These are phyloP conservation scores for Aspergillus neotritici DNA, from an alignment of 2,329 filamentous ascomycete species.

Conservation along the genomic window DNA sequence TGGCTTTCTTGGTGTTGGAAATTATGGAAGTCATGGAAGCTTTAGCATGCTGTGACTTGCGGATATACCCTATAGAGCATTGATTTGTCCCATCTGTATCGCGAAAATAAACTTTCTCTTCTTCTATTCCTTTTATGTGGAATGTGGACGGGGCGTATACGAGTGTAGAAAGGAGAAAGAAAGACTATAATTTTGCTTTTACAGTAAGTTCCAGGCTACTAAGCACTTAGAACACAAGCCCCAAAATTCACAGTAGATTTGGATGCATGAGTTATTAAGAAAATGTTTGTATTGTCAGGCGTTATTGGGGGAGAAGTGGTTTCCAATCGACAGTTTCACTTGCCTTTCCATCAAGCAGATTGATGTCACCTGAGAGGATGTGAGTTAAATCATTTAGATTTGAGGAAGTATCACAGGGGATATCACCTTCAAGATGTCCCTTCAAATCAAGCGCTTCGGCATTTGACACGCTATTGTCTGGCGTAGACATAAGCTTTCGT, in stretches of 20 bases:
- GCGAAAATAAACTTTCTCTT: too few relatives aligned
- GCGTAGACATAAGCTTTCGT: neutral
- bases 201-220: neutral
- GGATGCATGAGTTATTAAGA: neutral
- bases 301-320: slow-evolving; percentile 23
- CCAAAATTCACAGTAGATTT: too few relatives aligned
- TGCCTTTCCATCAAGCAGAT: slow-evolving; percentile 22
- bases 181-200: neutral
- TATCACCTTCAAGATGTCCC: too few relatives aligned
- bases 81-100: slow-evolving; percentile 2
- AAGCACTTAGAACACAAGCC: too few relatives aligned
- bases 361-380: neutral
- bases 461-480: neutral
- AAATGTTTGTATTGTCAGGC: too few relatives aligned
- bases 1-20: neutral
- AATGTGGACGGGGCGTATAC: too few relatives aligned
- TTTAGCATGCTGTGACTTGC: slow-evolving; percentile 10
- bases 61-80: slow-evolving; percentile 18
- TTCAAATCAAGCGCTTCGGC: neutral
- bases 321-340: slow-evolving; percentile 27
- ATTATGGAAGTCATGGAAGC: neutral
- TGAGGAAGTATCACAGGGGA: too few relatives aligned
- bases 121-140: slow-evolving; percentile 1
- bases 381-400: neutral
- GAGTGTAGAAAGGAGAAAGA: slow-evolving; percentile 4